These are phyloP conservation scores for Fusarium sp. DNA, from an alignment of 2,329 filamentous ascomycete species.

Conservation along the genomic window DNA sequence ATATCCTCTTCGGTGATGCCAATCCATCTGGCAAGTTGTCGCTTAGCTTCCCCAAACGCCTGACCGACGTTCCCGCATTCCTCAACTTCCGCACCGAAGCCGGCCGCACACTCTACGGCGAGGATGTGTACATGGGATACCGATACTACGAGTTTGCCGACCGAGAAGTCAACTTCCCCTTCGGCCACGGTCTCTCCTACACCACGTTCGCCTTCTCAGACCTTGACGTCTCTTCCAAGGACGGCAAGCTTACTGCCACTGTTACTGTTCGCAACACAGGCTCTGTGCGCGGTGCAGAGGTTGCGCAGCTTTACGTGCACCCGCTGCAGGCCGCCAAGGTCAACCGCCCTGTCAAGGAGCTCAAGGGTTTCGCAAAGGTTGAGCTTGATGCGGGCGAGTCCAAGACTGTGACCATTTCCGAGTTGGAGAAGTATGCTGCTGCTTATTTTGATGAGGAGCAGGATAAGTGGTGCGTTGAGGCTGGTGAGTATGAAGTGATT, in stretches of 20 bases:
- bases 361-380: constrained; percentile 76
- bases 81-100: constrained; percentile 80
- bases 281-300: constrained; percentile 63
- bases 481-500: constrained; percentile 73
- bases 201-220: constrained; percentile 73
- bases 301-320: constrained; percentile 70
- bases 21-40: constrained; percentile 83
- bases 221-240: constrained; percentile 60
- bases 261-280: constrained; percentile 74
- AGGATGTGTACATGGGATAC: constrained; percentile 86
- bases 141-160: constrained; percentile 82
- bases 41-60: constrained; percentile 75
- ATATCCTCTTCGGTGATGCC: constrained; percentile 79
- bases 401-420: constrained; percentile 67
- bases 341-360: constrained; percentile 70
- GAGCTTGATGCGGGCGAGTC: constrained; percentile 71
- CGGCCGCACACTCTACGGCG: constrained; percentile 79
- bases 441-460: constrained; percentile 79
- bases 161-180: constrained; percentile 77
- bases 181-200: constrained; percentile 85
- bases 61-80: constrained; percentile 81
- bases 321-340: constrained; percentile 66
- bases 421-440: constrained; percentile 74
- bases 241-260: constrained; percentile 63
- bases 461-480: constrained; percentile 74